Base-by-base conservation (phyloP, 192 early-diverging fungal genomes). In the Gamsiella multidivaricata region DNA sequence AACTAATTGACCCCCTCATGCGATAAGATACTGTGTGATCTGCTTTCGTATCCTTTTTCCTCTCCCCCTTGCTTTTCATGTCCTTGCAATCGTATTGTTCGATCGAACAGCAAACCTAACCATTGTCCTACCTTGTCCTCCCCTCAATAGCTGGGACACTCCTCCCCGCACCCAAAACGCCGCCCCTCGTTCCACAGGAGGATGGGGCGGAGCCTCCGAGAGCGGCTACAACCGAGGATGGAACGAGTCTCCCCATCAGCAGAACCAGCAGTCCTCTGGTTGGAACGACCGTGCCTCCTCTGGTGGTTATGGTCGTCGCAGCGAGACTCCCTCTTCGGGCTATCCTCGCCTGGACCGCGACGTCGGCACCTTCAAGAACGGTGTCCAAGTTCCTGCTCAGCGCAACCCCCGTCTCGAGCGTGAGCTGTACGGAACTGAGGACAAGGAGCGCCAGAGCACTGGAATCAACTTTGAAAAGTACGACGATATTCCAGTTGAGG, bases 401-500 rank as follows among this genome's bases (percentile, higher is more conserved):
- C 87, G 88, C 63, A 93, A 95, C 84, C 86, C 88, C 61, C 88
- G 91, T 51, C 66, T 93, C 29, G 97, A 98, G 82, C 54, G 76
- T 20, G 91, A 94, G 71, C 86, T 98, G 31, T 97, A 88, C 69
- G 90, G 90, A 29, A 62, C 79, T 49, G 92, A 97, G 41, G 92
- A 94, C 63, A 85, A 87, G 81, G 88, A 91, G 57, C 88, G 89
- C 57, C 90, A 90, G 82, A 86, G 89, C 68, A 94, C 94, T 56
- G 97, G 97, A 59, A 98, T 98, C 81, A 98, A 98, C 89, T 98
- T 98, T 90, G 94, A 96, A 66, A 97, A 96, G 82, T 98, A 98
- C 83, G 96, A 98, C 66, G 94, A 98, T 82, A 98, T 98, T 42
- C 97, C 97, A 15, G 96, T 97, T 51, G 95, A 98, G 69, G 94